Conservation (phyloP, 257 asterid species). For the Penstemon barbatus region DNA sequence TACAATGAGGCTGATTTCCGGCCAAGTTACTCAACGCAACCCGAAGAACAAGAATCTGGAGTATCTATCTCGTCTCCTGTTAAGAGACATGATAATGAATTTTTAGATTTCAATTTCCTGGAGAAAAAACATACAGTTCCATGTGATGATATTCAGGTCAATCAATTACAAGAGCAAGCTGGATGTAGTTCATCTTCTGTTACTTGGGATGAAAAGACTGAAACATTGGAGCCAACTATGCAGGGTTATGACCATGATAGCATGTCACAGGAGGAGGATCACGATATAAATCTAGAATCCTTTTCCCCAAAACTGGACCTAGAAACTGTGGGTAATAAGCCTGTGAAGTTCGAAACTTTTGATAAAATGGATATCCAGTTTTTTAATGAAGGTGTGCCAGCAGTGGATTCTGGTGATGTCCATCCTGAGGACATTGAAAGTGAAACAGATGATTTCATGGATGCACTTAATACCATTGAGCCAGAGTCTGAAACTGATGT, state of each 20-base stretch:
- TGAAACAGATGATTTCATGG: slow-evolving; percentile 77
- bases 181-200: slow-evolving; percentile 50
- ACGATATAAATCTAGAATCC: slow-evolving; percentile 36
- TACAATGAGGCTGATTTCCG: slow-evolving; percentile 47
- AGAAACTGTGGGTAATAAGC: slow-evolving; percentile 31
- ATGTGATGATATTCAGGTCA: slow-evolving; percentile 42
- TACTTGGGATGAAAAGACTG: slow-evolving; percentile 58
- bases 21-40: slow-evolving; percentile 54
- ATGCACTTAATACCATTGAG: slow-evolving; percentile 90
- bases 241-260: slow-evolving; percentile 42
- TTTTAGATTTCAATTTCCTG: slow-evolving; percentile 47
- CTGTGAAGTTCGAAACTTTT: slow-evolving; percentile 35
- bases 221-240: slow-evolving; percentile 35
- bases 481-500: slow-evolving; percentile 76
- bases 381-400: slow-evolving; percentile 31
- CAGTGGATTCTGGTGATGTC: slow-evolving; percentile 32
- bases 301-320: slow-evolving; percentile 37
- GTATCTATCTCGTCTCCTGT: slow-evolving; percentile 54
- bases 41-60: slow-evolving; percentile 56
- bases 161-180: slow-evolving; percentile 51
- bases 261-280: slow-evolving; percentile 32
- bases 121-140: slow-evolving; percentile 45
- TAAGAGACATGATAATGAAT: slow-evolving; percentile 47
- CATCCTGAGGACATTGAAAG: slow-evolving; percentile 57
- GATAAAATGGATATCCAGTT: slow-evolving; percentile 32